phyloP scores from a whole-genome alignment of 179 eudicot species.

The Nepenthes alata region DNA sequence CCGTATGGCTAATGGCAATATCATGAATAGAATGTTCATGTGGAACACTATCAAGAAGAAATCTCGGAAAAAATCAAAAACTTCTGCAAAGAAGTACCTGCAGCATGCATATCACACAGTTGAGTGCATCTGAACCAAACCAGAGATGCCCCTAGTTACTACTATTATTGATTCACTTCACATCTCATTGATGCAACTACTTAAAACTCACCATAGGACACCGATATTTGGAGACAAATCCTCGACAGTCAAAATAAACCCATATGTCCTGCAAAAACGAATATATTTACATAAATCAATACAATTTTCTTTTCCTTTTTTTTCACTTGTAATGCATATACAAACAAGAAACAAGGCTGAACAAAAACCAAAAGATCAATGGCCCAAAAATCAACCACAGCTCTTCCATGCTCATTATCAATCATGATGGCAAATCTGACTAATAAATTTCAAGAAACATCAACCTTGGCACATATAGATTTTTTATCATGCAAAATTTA shows the following conservation, averaged over 20 bases:
- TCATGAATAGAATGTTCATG: conserved; percentile 83
- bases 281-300: neutral
- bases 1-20: conserved; percentile 80
- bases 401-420: too few species aligned
- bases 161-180: neutral
- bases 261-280: conserved; percentile 61
- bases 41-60: conserved; percentile 86
- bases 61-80: conserved; percentile 81
- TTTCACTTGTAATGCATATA: too few species aligned
- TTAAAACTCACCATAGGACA: conserved; percentile 62
- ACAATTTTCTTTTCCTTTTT: too few species aligned
- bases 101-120: conserved; percentile 16
- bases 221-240: conserved; percentile 94
- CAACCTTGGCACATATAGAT: too few species aligned
- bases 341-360: too few species aligned
- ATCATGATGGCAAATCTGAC: too few species aligned
- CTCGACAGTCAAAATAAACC: conserved; percentile 77
- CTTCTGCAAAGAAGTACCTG: conserved; percentile 99
- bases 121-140: conserved; percentile 1
- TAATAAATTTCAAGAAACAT: too few species aligned
- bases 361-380: too few species aligned
- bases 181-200: neutral
- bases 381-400: too few species aligned
- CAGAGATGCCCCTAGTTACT: neutral
- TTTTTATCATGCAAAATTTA: too few species aligned